Base-by-base conservation (phyloP, 2,329 filamentous ascomycete genomes). In the Lojkania enalia region DNA sequence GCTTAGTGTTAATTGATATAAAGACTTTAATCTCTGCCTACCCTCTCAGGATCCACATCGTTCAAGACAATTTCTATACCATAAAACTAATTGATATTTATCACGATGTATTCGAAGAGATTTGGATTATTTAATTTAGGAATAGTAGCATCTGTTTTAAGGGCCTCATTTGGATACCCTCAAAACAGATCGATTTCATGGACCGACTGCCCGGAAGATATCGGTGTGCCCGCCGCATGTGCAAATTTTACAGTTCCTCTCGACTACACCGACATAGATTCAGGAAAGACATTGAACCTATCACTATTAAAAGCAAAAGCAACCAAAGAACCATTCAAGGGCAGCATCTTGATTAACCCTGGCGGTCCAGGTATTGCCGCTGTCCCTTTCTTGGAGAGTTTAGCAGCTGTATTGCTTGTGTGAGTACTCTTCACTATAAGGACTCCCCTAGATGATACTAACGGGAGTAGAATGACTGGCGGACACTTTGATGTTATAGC, bases 161-260 rank as follows among this genome's bases (percentile, higher is more conserved):
- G n/a, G n/a, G n/a, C n/a, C n/a, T n/a, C n/a, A n/a, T n/a, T n/a
- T n/a, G n/a, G n/a, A n/a, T n/a, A n/a, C n/a, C n/a, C n/a, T n/a
- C n/a, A n/a, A n/a, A n/a, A n/a, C n/a, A n/a, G n/a, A n/a, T 27
- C 23, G 7, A 27, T 27, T n/a, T 7, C 7, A 27, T 27, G 23
- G 23, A n/a, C 7, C n/a, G 23, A 27, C 7, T 27, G 23, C 23
- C 23, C 7, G 23, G 7, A 9, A 9, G 23, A 27, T 9, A 9
- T 9, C 23, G n/a, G 7, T 9, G n/a, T 27, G n/a, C 23, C 23
- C 7, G 23, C n/a, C 7, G 23, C 7, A 53, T 80, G 78, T 49
- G 74, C 76, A n/a, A 69, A 72, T 5, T 57, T 81, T 3, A 62
- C 71, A 30, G 68, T 79, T 1, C 78, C 77, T 0, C 68, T 80